phyloP scores from a whole-genome alignment of 129 eudicot genomes.

The Logfia minima region DNA sequence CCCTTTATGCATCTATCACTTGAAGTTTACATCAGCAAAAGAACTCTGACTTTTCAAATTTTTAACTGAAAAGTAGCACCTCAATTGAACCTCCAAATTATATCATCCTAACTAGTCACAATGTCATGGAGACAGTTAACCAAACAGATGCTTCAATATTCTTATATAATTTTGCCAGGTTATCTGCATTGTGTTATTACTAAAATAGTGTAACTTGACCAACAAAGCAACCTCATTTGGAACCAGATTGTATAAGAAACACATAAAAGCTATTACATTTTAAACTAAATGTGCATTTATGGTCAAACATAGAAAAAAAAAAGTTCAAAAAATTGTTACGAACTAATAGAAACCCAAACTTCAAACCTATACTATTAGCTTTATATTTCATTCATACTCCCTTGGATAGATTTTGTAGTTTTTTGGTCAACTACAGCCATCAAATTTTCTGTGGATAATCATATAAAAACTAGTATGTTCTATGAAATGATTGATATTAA shows the following conservation, averaged over 20 bases:
- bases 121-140: slow-evolving; percentile 3
- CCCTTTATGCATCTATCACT: too few relatives aligned
- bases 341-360: background rate
- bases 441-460: background rate
- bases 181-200: background rate
- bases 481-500: too few relatives aligned
- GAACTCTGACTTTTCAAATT: too few relatives aligned
- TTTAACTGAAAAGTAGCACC: background rate
- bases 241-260: background rate
- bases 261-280: background rate
- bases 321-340: background rate
- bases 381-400: background rate
- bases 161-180: background rate
- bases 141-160: background rate
- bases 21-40: too few relatives aligned
- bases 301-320: background rate
- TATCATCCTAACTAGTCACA: background rate
- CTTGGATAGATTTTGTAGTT: background rate
- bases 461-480: background rate
- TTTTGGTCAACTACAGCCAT: background rate
- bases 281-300: background rate
- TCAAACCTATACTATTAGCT: background rate
- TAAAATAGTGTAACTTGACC: background rate
- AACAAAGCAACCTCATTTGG: background rate
- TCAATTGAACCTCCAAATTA: background rate